phyloP scores from a whole-genome alignment of 192 early-diverging fungal species.

The Phycomyces blakesleeanus region DNA sequence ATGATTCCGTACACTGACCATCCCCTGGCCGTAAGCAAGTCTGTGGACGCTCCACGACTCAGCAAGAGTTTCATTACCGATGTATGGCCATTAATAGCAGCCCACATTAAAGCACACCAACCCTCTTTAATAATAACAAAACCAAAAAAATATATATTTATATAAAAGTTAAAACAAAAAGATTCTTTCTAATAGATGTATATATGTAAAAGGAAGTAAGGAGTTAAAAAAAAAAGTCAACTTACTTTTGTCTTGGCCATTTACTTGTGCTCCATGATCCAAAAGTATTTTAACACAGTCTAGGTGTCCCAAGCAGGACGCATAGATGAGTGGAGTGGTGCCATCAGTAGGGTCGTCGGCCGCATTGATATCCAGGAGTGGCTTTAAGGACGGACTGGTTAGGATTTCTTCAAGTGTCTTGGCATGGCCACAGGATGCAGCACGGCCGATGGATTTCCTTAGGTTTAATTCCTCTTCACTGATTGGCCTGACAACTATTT shows the following conservation, averaged over 20 bases:
- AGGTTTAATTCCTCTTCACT: no score
- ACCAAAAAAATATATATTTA: no score
- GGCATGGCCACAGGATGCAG: conserved; percentile 24
- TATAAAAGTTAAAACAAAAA: no score
- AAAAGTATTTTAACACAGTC: conserved; percentile 70
- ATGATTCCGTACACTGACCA: conserved; percentile 60
- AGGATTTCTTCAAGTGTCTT: no score
- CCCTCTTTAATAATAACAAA: no score
- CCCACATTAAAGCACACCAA: conserved; percentile 93
- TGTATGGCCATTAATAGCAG: conserved; percentile 69
- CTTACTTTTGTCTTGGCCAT: conserved; percentile 61
- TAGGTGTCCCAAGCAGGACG: conserved; percentile 79
- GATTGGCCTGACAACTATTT: no score
- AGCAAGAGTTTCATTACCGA: conserved; percentile 70
- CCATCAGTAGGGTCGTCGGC: conserved; percentile 79
- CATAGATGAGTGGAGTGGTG: conserved; percentile 79
- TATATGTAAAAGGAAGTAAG: conserved; percentile 8
- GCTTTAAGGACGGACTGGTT: no score
- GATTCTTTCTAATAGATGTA: no score
- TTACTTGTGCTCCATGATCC: conserved; percentile 58
- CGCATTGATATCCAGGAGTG: no score
- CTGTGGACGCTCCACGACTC: conserved; percentile 64
- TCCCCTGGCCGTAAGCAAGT: conserved; percentile 62
- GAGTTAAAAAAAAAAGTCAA: conserved; percentile 3
- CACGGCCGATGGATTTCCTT: conserved; percentile 43